Evolutionary conservation across 2,329 filamentous ascomycete genomes (phyloP), one percentile per base, ranked within the genome.

Genomic region (Penicillium sp.): DNA sequence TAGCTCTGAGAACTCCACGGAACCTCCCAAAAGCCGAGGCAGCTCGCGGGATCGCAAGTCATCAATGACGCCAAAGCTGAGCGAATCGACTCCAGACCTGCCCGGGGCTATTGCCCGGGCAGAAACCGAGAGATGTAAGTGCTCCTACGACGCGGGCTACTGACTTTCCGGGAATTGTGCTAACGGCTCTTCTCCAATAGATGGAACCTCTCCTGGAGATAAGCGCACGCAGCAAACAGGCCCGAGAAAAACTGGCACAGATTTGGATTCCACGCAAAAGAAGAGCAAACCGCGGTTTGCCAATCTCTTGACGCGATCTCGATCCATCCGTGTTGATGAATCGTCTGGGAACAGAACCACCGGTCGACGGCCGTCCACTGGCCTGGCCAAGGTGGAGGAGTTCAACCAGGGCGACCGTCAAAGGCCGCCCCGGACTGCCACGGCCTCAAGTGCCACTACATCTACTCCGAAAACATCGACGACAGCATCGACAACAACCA

Each of bases 351-450:
- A 56, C 29, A 65, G 62, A 44, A 57, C 58, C 27, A 46, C 63
- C 9, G 57, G 59, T 29, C 58, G 69, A 46, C 68, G 68, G 22
- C 69, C 69, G 6, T 71, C 69, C 11, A 69, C 66, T 16, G 64
- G 65, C 34, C 56, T 72, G 11, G 58, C 69, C 36, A 69, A 62
- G 45, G 52, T 71, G 9, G 66, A 70, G 35, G 67, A 69, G 43
- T 63, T 59, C 31, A 61, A 42, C 34, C 61, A 60, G 44, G 37
- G 43, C 24, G 67, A 69, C 24, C 64, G 69, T 23, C 68, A 68
- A 8, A 68, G 71, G 23, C 71, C 75, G 13, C 71, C 82, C 42
- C 84, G 77, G 63, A 83, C 84, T 1, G 80, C 86, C 8, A 81
- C 85, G 1, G 67, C 82, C 27, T 4, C 20, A 6, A 37, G 20